Evolutionary conservation across 2,329 filamentous ascomycete species (phyloP).

Genomic region (Magnaporthiopsis incrustans): DNA sequence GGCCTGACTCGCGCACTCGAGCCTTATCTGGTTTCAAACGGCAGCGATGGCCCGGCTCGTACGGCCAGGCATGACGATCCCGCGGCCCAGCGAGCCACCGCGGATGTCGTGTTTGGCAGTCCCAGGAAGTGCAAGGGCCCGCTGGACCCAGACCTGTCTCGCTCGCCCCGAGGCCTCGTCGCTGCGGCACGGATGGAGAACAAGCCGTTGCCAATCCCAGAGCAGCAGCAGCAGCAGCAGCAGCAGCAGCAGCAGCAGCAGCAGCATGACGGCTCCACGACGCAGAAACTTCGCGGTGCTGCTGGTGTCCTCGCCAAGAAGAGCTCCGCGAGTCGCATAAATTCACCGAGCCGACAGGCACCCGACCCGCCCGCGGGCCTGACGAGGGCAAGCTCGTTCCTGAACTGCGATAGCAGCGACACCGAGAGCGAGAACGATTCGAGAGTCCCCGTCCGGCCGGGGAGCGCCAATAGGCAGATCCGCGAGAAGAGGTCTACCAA

Average conservation of each 20-base stretch:
- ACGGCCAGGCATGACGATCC: background rate
- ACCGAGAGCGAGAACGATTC: slow-evolving; percentile 39
- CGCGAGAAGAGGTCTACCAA: slow-evolving; percentile 6
- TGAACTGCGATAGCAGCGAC: slow-evolving; percentile 42
- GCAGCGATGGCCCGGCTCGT: slow-evolving; percentile 13
- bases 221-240: background rate
- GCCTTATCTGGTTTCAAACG: slow-evolving; percentile 54
- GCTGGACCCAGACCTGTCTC: background rate
- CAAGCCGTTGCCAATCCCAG: background rate
- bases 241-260: background rate
- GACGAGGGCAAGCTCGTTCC: slow-evolving; percentile 33
- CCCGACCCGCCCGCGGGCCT: slow-evolving; percentile 21
- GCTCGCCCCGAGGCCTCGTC: too few species aligned
- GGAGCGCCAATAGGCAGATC: slow-evolving; percentile 8
- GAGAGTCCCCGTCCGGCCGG: slow-evolving; percentile 22
- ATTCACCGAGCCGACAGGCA: slow-evolving; percentile 28
- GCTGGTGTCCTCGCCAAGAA: background rate
- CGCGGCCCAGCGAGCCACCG: background rate
- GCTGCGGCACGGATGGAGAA: background rate
- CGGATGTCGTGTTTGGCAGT: background rate
- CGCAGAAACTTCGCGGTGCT: background rate
- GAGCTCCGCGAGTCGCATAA: slow-evolving; percentile 12
- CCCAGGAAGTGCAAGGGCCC: background rate
- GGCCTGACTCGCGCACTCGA: slow-evolving; percentile 80
- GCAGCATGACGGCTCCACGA: background rate